Conservation (phyloP, 345 rosid species). For the Hibiscus trionum region DNA sequence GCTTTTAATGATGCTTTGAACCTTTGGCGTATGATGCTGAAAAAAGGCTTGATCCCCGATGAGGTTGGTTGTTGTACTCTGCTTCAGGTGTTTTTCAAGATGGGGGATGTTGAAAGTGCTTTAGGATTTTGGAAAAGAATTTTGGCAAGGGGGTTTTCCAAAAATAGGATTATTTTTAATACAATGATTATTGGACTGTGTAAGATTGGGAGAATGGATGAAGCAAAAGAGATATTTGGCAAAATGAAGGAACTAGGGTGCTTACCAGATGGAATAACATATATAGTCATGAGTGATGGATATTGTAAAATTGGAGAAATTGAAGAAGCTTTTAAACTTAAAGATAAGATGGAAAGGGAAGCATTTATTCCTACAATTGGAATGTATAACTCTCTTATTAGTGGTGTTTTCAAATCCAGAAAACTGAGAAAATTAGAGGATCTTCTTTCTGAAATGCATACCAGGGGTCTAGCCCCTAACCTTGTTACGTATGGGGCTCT, state of each 20-base stretch:
- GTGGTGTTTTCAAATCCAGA: constrained; percentile 43
- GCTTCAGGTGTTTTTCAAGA: constrained; percentile 64
- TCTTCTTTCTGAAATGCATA: constrained; percentile 42
- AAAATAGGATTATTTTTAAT: constrained; percentile 48
- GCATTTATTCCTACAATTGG: constrained; percentile 45
- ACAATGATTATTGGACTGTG: constrained; percentile 69
- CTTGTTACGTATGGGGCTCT: constrained; percentile 56
- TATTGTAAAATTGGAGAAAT: constrained; percentile 62
- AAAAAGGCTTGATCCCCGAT: constrained; percentile 40
- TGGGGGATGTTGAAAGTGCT: constrained; percentile 54
- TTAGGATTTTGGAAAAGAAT: constrained; percentile 57
- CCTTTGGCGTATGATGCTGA: constrained; percentile 61
- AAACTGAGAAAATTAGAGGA: constrained; percentile 28
- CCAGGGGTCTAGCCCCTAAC: constrained; percentile 35
- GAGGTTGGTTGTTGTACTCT: constrained; percentile 60
- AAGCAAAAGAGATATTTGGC: constrained; percentile 55
- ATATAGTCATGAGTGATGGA: constrained; percentile 62
- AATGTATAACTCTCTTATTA: constrained; percentile 57
- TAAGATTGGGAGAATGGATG: constrained; percentile 54
- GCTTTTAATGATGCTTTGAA: constrained; percentile 46
- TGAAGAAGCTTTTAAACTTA: constrained; percentile 55
- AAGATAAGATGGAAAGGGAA: constrained; percentile 37
- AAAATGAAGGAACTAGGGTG: constrained; percentile 52
- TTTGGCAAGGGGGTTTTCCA: constrained; percentile 54
- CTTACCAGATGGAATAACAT: constrained; percentile 62